Base-by-base conservation (phyloP, 208 protist species). In the Endotrypanum monterogeii region DNA sequence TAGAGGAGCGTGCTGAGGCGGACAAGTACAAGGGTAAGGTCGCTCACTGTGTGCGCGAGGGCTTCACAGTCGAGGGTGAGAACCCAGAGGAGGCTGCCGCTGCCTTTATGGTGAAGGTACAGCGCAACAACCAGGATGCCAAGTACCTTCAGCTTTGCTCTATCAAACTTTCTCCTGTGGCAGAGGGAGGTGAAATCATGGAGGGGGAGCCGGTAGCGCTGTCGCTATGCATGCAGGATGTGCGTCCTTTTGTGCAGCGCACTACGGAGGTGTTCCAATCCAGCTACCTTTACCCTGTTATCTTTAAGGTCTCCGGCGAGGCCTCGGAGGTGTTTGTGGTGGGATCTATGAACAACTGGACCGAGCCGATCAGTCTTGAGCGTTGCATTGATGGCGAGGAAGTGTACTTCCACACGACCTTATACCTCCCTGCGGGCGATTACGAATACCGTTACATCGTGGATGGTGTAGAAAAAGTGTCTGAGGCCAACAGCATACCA, bases 401-500 rank as follows among this genome's bases (percentile, higher is more conserved):
- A 79, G 78, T 96, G 66, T 96, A 88, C 77, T 98, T 97, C 77
- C 93, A 96, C 73, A 97, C 91, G 28, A 98, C 90, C 63, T 83
- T 98, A 23, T 98, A 98, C 75, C 84, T 98, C 44, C 91, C 92
- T 63, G 83, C 90, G 2, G 93, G 88, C 62, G 90, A 96, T 44
- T 97, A 98, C 84, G 94, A 98, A 79, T 97, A 98, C 84, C 89
- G 94, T 51, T 98, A 97, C 85, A 98, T 98, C 76, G 90, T 98
- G 30, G 93, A 98, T 76, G 92, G 92, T 71, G 90, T 89, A 30
- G 93, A 96, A 79, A 94, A 94, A 83, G 85, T 94, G 62, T 91
- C 93, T 65, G 92, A 96, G 39, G 74, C 77, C n/a, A 92, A 90
- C 83, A 86, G 83, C 58, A 89, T 93, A 50, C 83, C 84, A 28